phyloP scores from a whole-genome alignment of 1,284 basidiomycete species.

The Cryptococcus jaspeensis region DNA sequence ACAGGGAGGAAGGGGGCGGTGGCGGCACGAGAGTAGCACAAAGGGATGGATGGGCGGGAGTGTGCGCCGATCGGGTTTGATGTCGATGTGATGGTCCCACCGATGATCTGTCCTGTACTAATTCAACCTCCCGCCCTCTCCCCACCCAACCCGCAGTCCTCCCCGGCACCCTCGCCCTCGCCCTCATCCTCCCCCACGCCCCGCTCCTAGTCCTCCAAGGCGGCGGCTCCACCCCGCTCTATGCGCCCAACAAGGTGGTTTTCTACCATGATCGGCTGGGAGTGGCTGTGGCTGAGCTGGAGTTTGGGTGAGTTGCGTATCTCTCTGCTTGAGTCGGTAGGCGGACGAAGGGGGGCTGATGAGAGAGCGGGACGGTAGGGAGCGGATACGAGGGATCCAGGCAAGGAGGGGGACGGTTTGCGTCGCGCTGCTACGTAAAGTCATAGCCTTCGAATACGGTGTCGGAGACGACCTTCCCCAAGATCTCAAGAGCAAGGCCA shows the following conservation, averaged over 20 bases:
- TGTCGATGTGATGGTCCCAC: neutral
- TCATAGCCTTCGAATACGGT: constrained; percentile 74
- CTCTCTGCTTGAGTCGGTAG: neutral
- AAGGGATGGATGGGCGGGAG: neutral
- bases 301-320: constrained; percentile 59
- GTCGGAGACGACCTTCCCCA: constrained; percentile 31
- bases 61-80: neutral
- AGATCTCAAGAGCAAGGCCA: constrained; percentile 21
- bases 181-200: constrained; percentile 75
- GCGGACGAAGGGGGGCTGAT: neutral
- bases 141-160: constrained; percentile 29
- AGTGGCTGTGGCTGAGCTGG: constrained; percentile 78
- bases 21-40: no score
- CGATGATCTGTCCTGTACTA: neutral
- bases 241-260: constrained; percentile 90
- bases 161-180: constrained; percentile 69
- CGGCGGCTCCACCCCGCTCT: constrained; percentile 84
- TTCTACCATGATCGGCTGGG: constrained; percentile 79
- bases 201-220: constrained; percentile 87
- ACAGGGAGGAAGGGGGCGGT: neutral
- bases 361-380: constrained; percentile 55
- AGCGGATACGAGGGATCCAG: constrained; percentile 75
- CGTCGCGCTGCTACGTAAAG: constrained; percentile 74
- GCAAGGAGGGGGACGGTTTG: constrained; percentile 78
- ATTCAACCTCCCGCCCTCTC: constrained; percentile 5